These are phyloP conservation scores for Zostera marina DNA, from an alignment of 116 monocot genomes.

Conservation along the genomic window DNA sequence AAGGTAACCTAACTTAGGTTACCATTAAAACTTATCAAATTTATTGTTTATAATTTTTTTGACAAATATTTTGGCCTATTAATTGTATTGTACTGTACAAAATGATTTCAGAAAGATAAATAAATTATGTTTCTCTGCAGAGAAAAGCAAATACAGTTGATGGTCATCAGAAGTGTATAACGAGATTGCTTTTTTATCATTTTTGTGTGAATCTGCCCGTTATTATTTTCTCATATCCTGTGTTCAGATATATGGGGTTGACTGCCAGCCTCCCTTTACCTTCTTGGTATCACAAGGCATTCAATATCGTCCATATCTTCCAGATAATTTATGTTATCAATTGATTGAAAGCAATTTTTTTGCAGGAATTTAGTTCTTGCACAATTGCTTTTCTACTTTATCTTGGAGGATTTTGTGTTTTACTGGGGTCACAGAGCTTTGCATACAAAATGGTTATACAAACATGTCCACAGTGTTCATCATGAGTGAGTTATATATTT, in stretches of 20 bases:
- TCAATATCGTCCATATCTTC: neutral
- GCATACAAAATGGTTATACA: constrained; percentile 94
- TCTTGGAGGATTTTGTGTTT: constrained; percentile 50
- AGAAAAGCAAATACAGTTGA: constrained; percentile 52
- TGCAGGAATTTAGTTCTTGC: constrained; percentile 54
- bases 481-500: constrained; percentile 45
- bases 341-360: neutral
- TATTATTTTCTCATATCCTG: constrained; percentile 72
- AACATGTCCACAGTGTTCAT: constrained; percentile 88
- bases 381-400: constrained; percentile 69
- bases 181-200: constrained; percentile 54
- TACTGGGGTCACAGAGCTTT: constrained; percentile 68
- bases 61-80: too few relatives aligned
- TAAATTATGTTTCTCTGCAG: constrained; percentile 20
- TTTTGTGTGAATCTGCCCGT: constrained; percentile 75
- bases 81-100: too few relatives aligned
- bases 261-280: constrained; percentile 72
- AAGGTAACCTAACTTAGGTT: too few relatives aligned
- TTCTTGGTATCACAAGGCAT: constrained; percentile 35
- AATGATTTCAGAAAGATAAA: too few relatives aligned
- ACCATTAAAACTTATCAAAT: too few relatives aligned
- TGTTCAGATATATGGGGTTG: constrained; percentile 81
- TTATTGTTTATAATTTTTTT: too few relatives aligned
- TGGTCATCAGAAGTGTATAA: constrained; percentile 53
- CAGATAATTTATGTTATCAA: neutral